Percentiles rank a stretch among this genome's conserved stretches.
Evolutionary conservation across 305 asterid genomes (phyloP).

Genomic region (Fraxinus greggii): DNA sequence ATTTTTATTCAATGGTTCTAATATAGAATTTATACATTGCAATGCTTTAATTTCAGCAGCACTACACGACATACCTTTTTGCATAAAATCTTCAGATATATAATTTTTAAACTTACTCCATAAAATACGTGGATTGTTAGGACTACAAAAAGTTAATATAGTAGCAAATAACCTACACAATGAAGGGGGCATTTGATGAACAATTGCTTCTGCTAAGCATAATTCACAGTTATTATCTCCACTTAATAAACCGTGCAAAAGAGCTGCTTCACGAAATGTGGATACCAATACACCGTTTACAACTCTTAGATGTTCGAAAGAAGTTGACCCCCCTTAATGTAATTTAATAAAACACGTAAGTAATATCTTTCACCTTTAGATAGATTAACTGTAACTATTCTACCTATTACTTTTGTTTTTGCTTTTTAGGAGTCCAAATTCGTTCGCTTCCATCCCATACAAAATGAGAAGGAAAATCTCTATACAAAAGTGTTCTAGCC

Average conservation of each 20-base stretch:
- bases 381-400: background rate
- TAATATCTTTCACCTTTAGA: background rate
- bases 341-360: background rate
- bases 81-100: background rate
- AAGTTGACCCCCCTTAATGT: background rate
- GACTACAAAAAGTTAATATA: background rate
- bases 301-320: background rate
- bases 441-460: background rate
- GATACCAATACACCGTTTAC: background rate
- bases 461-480: background rate
- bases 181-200: background rate
- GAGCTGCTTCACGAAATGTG: too few species aligned
- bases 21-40: background rate
- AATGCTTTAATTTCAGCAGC: background rate
- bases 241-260: background rate
- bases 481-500: background rate
- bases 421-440: background rate
- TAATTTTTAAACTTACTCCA: too few species aligned
- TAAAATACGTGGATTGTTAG: background rate
- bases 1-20: background rate
- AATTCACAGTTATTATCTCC: background rate
- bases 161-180: background rate
- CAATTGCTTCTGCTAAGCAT: background rate
- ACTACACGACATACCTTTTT: background rate
- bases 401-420: background rate